Base-by-base conservation (phyloP, 192 early-diverging fungal genomes). In the Podochytrium sp. region DNA sequence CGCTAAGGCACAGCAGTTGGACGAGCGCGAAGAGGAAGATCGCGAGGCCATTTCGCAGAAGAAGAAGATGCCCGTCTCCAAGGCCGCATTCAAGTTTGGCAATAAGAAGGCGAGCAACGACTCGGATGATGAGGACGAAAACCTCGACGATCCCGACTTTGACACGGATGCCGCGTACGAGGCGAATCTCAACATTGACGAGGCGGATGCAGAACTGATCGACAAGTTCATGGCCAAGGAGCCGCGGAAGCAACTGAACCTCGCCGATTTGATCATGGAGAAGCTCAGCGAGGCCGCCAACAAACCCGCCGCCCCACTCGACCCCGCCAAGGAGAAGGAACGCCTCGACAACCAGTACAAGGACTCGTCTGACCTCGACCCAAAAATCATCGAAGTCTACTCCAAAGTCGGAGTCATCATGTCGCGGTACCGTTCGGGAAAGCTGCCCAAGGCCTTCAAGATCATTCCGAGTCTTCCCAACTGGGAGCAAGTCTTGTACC, bases 381-480 rank as follows among this genome's bases (percentile, higher is more conserved):
- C 92, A 39, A 97, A 97, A 81, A 88, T 99, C 37, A 85, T 96
- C 47, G 93, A 96, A 78, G 95, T 95, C 57, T 99, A 98, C 81
- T 90, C 93, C 65, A 95, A 95, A 79, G 95, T 99, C 40, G 98
- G 96, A 1, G 76, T 90, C 60, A 81, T 98, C 52, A 78, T 98
- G 65, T 90, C 87, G 52, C 89, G 98, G 27, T 98, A 99, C 90
- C 93, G 93, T 68, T 96, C 94, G 20, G 96, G 96, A 32, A 91
- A 91, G 76, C 86, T 98, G 49, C 98, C 98, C 59, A 98, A 99
- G 82, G 92, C 95, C 20, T 99, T 99, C 90, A 99, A 99, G 84
- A 97, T 99, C 65, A 94, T 98, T 51, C 96, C 97, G 3, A 91
- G 93, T 3, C 86, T 99, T 47, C 83, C 87, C 42, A 93, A 99